phyloP scores from a whole-genome alignment of 257 asterid species.

The Ilex aquifolium region DNA sequence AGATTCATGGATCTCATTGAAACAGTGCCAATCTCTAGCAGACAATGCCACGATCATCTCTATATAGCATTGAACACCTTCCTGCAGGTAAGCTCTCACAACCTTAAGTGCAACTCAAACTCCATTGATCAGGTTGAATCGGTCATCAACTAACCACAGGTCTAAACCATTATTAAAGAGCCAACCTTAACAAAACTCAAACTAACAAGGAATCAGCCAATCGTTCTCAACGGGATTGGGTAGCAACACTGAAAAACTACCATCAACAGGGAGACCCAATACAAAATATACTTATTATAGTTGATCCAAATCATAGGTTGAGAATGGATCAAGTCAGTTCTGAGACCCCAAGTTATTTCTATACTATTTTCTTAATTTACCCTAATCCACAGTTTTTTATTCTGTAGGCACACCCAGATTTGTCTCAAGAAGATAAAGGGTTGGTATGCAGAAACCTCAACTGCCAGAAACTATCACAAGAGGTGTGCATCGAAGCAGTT shows the following conservation, averaged over 20 bases:
- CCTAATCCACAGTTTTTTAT: constrained; percentile 1
- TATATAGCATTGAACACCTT: constrained; percentile 48
- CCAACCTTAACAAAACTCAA: no score
- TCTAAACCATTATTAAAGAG: no score
- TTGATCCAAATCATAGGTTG: no score
- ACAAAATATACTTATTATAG: no score
- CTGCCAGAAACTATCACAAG: constrained; percentile 67
- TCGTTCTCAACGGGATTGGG: no score
- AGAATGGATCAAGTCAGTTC: no score
- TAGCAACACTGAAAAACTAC: no score
- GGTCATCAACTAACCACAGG: no score
- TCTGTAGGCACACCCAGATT: constrained; percentile 42
- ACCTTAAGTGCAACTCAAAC: neutral
- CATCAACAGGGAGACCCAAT: no score
- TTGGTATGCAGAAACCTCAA: constrained; percentile 53
- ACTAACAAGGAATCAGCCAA: no score
- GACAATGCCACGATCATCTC: constrained; percentile 64
- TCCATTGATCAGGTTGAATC: no score
- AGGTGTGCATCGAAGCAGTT: constrained; percentile 60
- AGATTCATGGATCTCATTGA: constrained; percentile 52
- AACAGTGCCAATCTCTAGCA: constrained; percentile 43
- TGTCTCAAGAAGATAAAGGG: constrained; percentile 60
- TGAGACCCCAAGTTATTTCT: no score
- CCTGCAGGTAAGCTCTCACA: constrained; percentile 35
- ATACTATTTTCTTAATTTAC: neutral